Conservation (phyloP, 2,329 filamentous ascomycete genomes). For the Aspergillus jensenii region DNA sequence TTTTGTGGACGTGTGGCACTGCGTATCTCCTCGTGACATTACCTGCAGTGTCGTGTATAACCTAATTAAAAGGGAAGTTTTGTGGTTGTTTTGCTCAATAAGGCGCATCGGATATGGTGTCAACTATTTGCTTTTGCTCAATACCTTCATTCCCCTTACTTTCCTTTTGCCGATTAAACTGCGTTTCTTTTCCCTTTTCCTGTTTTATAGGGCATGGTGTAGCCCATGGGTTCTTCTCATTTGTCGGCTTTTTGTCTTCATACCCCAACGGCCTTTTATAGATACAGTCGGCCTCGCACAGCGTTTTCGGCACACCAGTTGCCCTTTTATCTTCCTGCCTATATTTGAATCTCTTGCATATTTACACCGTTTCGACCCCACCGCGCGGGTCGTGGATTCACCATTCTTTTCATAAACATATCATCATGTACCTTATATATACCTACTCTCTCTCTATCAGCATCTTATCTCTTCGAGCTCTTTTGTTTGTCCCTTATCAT, state of each 20-base stretch:
- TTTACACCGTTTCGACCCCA: conserved; percentile 25
- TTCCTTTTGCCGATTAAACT: conserved; percentile 17
- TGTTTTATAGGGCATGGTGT: conserved; percentile 24
- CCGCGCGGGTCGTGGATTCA: conserved; percentile 32
- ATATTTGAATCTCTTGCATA: conserved; percentile 22
- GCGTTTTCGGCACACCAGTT: conserved; percentile 27
- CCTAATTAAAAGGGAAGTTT: conserved; percentile 21
- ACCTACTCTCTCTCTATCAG: conserved; percentile 1
- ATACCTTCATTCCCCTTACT: conserved; percentile 22
- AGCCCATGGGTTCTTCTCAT: conserved; percentile 21
- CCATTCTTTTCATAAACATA: conserved; percentile 24
- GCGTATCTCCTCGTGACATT: conserved; percentile 14
- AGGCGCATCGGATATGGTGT: conserved; percentile 32
- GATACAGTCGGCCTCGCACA: conserved; percentile 36
- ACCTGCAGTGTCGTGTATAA: conserved; percentile 18
- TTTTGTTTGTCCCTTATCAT: conserved; percentile 21
- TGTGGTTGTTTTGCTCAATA: conserved; percentile 25
- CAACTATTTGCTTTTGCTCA: conserved; percentile 20
- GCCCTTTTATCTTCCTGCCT: conserved; percentile 19
- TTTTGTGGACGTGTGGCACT: background rate
- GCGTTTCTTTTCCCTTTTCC: conserved; percentile 14
- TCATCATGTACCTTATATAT: conserved; percentile 4
- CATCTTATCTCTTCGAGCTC: conserved; percentile 9
- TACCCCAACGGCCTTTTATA: conserved; percentile 42
- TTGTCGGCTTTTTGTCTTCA: conserved; percentile 32